Base-by-base conservation (phyloP, 176 grass and related monocot species). In the Coix lacrymajobi region DNA sequence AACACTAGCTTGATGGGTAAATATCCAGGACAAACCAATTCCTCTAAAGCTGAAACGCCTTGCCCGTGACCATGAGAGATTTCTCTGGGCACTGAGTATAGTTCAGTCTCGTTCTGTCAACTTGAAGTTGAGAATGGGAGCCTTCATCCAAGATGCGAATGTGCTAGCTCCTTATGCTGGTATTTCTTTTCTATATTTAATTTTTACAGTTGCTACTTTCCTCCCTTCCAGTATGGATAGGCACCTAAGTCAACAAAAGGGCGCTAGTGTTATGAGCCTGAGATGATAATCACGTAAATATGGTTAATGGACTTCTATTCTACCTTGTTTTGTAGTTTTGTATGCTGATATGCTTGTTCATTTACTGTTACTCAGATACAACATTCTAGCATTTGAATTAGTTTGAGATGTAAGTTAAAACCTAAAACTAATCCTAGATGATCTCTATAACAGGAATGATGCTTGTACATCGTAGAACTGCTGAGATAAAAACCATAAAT, bases 41-140 rank as follows among this genome's bases (percentile, higher is more conserved):
- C 90, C 96, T 84, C 81, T 98, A 71, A 98, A 98, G 85, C 82
- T 98, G 86, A 95, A 85, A 77, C 92, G 92, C 36, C 96, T 98
- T 87, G 96, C 92, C 58, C 71, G 10, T 91, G 96, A 95, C 52
- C 86, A 83, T 7, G 96, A 93, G 62, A 93, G 96, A 82, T 98
- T 98, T 91, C 96, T 95, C 60, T 98, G 96, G 96, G 96, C 96
- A 79, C 65, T 98, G 65, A 81, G 90, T 87, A 91, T 95, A 41
- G 87, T 85, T 20, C 96, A 88, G 38, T 95, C 96, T 52, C 88
- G 92, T 60, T 87, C 90, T 79, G 51, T 98, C 70, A 85, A 75
- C 74, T 68, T 98, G 91, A 84, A 95, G 76, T 72, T 98, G 84
- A 90, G 92, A 83, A 46, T 93, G 84, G 96, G 96, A 73, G 96